Evolutionary conservation across 768 basidiomycete species (phyloP).

Genomic region (Calocera cornea): DNA sequence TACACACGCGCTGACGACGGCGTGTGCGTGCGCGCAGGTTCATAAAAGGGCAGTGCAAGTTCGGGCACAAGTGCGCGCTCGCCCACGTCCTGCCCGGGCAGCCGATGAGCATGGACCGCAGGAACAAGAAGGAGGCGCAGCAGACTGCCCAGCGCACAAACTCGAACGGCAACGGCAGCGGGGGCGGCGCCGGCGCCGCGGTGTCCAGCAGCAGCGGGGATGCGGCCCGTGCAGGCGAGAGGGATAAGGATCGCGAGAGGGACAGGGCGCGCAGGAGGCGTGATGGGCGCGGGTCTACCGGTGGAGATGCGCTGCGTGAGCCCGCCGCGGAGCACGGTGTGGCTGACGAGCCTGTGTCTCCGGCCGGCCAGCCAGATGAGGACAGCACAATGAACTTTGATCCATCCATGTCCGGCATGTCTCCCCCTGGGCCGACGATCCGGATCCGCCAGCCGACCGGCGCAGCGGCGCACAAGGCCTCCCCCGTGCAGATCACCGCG

Average conservation of each 20-base stretch:
- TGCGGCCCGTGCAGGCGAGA: slow-evolving; percentile 16
- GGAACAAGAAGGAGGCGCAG: slow-evolving; percentile 91
- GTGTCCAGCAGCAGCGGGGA: neutral
- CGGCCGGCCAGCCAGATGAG: neutral
- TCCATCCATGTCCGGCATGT: neutral
- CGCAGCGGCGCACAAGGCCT: slow-evolving; percentile 10
- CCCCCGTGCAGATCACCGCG: slow-evolving; percentile 12
- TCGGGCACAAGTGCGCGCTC: slow-evolving; percentile 74
- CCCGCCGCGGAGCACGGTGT: neutral
- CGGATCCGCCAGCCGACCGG: slow-evolving; percentile 9
- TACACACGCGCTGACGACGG: slow-evolving; percentile 20
- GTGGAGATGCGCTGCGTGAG: neutral
- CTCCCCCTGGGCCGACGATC: neutral
- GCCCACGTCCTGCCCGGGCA: slow-evolving; percentile 92
- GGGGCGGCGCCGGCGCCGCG: too few species aligned
- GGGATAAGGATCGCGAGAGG: slow-evolving; percentile 9
- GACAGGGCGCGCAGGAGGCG: neutral
- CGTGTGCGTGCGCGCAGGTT: slow-evolving; percentile 27
- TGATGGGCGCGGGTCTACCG: neutral
- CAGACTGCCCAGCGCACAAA: slow-evolving; percentile 16
- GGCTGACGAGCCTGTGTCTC: neutral
- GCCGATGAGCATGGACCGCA: slow-evolving; percentile 87
- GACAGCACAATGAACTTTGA: neutral
- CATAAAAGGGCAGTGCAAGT: slow-evolving; percentile 83
- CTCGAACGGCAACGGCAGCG: slow-evolving; percentile 1